Evolutionary conservation across 192 early-diverging fungal genomes (phyloP).

Genomic region (Backusella luteola): DNA sequence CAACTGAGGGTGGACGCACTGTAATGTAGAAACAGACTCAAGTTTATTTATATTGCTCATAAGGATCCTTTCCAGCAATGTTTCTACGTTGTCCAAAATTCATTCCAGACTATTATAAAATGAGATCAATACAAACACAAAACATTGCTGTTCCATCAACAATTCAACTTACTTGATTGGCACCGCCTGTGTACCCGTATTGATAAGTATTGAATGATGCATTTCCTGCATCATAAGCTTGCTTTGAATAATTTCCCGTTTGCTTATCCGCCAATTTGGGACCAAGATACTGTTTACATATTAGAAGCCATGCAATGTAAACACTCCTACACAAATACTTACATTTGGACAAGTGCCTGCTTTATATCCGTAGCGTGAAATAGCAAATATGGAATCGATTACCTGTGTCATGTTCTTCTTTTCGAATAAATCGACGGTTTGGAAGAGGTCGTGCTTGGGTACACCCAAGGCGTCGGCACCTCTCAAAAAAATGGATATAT

Average conservation of each 20-base stretch:
- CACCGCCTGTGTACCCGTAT: constrained; percentile 45
- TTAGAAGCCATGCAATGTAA: background rate
- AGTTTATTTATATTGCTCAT: constrained; percentile 17
- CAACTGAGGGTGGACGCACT: no score
- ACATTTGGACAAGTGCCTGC: constrained; percentile 49
- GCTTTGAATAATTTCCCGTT: constrained; percentile 61
- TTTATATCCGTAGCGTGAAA: constrained; percentile 67
- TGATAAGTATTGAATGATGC: constrained; percentile 52
- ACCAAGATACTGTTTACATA: constrained; percentile 48
- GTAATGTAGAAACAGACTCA: background rate
- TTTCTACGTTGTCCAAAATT: constrained; percentile 44
- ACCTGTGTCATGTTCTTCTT: constrained; percentile 63
- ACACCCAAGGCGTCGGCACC: constrained; percentile 64
- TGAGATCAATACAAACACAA: background rate
- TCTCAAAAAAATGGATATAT: constrained; percentile 71
- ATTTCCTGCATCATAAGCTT: constrained; percentile 56
- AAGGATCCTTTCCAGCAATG: constrained; percentile 26
- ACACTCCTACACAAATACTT: constrained; percentile 10
- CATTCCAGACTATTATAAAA: constrained; percentile 35
- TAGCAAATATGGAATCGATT: constrained; percentile 70
- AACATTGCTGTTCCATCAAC: constrained; percentile 4
- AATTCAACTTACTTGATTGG: constrained; percentile 52
- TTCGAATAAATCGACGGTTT: constrained; percentile 83
- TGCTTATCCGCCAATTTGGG: constrained; percentile 73
- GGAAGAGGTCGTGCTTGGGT: constrained; percentile 71